Evolutionary conservation across 2,329 filamentous ascomycete species (phyloP), one percentile per base, ranked within the genome.

Genomic region (Fusarium devonianum): DNA sequence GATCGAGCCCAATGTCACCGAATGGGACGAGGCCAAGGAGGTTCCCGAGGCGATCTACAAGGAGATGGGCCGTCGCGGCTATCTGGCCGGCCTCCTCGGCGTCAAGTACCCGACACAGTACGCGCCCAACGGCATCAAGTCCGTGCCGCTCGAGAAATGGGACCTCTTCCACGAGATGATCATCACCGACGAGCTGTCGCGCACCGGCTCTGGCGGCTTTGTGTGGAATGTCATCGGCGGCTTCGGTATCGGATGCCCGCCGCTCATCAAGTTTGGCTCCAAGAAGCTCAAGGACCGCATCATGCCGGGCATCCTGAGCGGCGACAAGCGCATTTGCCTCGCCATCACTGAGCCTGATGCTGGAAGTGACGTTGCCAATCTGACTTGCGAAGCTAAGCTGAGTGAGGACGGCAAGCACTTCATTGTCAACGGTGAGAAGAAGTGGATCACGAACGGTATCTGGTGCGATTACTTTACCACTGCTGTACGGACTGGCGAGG

Each of bases 341-440:
- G 94, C 94, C 64, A 97, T 99, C 65, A 99, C 94, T 0, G 94
- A 99, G 76, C 94, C 89, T 53, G 93, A 97, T 75, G 94, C 92
- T 10, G 94, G 94, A 33, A 91, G 86, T 60, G 94, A 99, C 70
- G 94, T 99, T 8, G 94, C 94, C 51, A 97, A 96, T 75, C 72
- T 99, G 62, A 94, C 87, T 11, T 97, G 93, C 73, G 92, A 97
- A 79, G 94, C 94, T 18, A 96, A 96, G 80, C 82, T 97, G 49
- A 90, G 84, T 57, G 89, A 94, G 64, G 94, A 99, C 67, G 94
- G 94, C 68, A 97, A 97, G 80, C 91, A 97, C 78, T 99, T 95
- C 76, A 97, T 97, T 63, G 94, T 99, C 75, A 99, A 97, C 69
- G 94, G 94, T 45, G 93, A 97, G 84, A 97, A 99, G 88, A 99